Evolutionary conservation across 176 grass and related monocot genomes (phyloP).

Genomic region (Aegilops speltoides): DNA sequence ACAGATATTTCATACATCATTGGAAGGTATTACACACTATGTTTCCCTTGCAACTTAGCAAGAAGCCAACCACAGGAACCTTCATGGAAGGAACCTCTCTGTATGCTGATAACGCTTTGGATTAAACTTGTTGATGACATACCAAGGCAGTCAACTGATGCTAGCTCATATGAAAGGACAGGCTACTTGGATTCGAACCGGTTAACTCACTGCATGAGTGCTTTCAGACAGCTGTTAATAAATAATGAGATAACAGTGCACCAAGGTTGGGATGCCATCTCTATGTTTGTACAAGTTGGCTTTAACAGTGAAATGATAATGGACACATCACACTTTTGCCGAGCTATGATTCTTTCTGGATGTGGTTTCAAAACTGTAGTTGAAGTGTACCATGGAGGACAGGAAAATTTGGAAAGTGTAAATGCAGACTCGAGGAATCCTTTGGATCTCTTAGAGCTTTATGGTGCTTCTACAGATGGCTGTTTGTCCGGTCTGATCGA

Average conservation of each 20-base stretch:
- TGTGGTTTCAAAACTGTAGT: constrained; percentile 63
- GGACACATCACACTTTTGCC: constrained; percentile 60
- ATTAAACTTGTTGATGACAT: constrained; percentile 67
- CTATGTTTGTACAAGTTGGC: constrained; percentile 56
- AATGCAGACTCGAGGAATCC: constrained; percentile 34
- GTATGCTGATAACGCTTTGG: constrained; percentile 68
- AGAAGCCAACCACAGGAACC: constrained; percentile 57
- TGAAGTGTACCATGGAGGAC: constrained; percentile 61
- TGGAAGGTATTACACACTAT: constrained; percentile 66
- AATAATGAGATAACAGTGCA: constrained; percentile 70
- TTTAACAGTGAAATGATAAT: constrained; percentile 48
- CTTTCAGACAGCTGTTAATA: constrained; percentile 59
- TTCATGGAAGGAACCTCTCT: constrained; percentile 70
- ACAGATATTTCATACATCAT: constrained; percentile 65
- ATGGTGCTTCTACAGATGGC: constrained; percentile 43
- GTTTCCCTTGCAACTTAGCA: constrained; percentile 68
- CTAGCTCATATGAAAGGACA: constrained; percentile 37
- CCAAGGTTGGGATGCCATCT: constrained; percentile 78
- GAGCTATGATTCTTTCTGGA: constrained; percentile 83
- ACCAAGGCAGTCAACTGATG: constrained; percentile 37
- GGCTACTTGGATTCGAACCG: constrained; percentile 32
- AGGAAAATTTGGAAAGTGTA: constrained; percentile 35
- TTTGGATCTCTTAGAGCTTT: constrained; percentile 67
- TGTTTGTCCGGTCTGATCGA: constrained; percentile 52
- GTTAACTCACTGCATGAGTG: constrained; percentile 61